These are phyloP conservation scores for Corniculantispora saksenae DNA, from an alignment of 2,329 filamentous ascomycete species.

Conservation along the genomic window DNA sequence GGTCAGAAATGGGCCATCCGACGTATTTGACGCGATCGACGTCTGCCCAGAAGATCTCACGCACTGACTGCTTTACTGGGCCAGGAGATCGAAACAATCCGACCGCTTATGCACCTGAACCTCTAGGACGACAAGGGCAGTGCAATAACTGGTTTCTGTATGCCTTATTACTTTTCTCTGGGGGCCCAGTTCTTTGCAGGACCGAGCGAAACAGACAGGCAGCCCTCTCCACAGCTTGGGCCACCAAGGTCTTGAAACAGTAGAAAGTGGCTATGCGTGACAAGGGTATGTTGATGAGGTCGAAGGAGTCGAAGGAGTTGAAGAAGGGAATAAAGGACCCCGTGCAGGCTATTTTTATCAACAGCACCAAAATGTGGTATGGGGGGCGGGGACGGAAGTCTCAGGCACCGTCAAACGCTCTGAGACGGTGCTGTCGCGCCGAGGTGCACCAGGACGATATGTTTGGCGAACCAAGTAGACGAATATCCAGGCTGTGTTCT, in stretches of 20 bases:
- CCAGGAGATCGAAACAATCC: constrained; percentile 21
- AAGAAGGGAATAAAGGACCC: constrained; percentile 12
- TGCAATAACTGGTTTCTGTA: constrained; percentile 11
- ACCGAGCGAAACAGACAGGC: constrained; percentile 19
- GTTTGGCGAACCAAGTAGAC: not conserved
- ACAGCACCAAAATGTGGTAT: constrained; percentile 9
- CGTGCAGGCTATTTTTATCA: constrained; percentile 20
- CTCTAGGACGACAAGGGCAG: constrained; percentile 14
- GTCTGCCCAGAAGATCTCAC: constrained; percentile 17
- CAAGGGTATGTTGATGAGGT: constrained; percentile 14
- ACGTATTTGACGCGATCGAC: constrained; percentile 21
- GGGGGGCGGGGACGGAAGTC: not conserved
- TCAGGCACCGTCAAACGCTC: constrained; percentile 14
- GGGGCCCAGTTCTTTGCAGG: constrained; percentile 20
- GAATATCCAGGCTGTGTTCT: not conserved
- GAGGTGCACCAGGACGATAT: constrained; percentile 6
- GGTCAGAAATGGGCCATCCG: constrained; percentile 18
- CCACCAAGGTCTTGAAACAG: constrained; percentile 19
- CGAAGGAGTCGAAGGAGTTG: constrained; percentile 15
- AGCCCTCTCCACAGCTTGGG: constrained; percentile 18
- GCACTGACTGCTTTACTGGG: constrained; percentile 19
- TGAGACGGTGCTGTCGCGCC: constrained; percentile 12
- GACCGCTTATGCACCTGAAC: constrained; percentile 16
- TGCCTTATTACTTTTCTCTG: constrained; percentile 12
- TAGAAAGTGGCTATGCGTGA: constrained; percentile 17